Evolutionary conservation across 2,329 filamentous ascomycete genomes (phyloP).

Genomic region (Cladosporium sp.): DNA sequence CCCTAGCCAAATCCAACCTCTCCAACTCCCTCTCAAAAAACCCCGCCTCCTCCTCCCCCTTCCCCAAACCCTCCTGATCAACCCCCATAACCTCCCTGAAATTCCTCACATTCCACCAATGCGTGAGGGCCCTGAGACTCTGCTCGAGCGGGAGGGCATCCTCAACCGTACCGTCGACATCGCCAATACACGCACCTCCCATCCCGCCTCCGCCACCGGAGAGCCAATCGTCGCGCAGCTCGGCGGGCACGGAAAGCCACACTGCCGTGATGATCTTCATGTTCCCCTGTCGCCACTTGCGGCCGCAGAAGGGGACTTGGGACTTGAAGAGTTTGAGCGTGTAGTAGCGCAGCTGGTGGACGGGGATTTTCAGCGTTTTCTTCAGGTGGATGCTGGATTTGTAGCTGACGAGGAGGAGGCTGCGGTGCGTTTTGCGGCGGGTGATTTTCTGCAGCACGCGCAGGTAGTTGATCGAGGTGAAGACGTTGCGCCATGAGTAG

Average conservation of each 20-base stretch:
- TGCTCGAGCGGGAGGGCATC: slow-evolving; percentile 90
- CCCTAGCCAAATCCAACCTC: slow-evolving; percentile 39
- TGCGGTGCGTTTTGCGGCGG: slow-evolving; percentile 91
- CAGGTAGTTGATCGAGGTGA: slow-evolving; percentile 89
- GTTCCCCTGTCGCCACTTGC: slow-evolving; percentile 96
- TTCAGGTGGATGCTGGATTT: slow-evolving; percentile 90
- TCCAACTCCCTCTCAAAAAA: slow-evolving; percentile 48
- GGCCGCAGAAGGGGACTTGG: slow-evolving; percentile 94
- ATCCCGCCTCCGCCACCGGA: slow-evolving; percentile 59
- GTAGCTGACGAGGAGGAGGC: slow-evolving; percentile 89
- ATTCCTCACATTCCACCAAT: slow-evolving; percentile 85
- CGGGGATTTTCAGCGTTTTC: slow-evolving; percentile 86
- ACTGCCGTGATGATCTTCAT: slow-evolving; percentile 99
- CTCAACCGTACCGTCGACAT: slow-evolving; percentile 91
- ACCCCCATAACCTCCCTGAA: slow-evolving; percentile 74
- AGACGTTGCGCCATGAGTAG: slow-evolving; percentile 93
- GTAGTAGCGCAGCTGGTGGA: slow-evolving; percentile 82
- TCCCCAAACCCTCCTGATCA: slow-evolving; percentile 35
- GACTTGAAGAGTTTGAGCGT: slow-evolving; percentile 98
- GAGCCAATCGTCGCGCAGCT: slow-evolving; percentile 93
- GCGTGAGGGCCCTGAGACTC: slow-evolving; percentile 79
- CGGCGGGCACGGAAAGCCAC: slow-evolving; percentile 88
- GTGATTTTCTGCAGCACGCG: slow-evolving; percentile 97
- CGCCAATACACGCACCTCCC: slow-evolving; percentile 40
- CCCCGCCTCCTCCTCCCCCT: slow-evolving; percentile 43